phyloP scores from a whole-genome alignment of 2,329 filamentous ascomycete species.

The Achaetomium macrosporum region DNA sequence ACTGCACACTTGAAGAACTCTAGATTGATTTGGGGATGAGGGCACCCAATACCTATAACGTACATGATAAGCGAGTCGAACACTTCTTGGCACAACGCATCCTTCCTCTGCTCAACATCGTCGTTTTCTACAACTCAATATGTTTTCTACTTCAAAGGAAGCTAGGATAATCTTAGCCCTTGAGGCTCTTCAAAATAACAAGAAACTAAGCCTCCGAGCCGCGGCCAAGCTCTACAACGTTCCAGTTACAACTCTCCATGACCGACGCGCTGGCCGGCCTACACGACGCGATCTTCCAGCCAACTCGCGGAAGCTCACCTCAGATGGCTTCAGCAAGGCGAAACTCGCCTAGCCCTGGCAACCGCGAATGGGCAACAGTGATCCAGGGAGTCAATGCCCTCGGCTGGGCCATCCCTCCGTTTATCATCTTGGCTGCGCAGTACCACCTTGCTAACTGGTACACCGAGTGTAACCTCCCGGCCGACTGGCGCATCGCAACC shows the following conservation, averaged over 20 bases:
- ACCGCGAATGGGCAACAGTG: slow-evolving; percentile 12
- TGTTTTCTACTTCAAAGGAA: background rate
- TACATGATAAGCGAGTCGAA: background rate
- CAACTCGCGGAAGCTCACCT: background rate
- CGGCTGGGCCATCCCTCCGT: slow-evolving; percentile 9
- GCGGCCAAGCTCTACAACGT: background rate
- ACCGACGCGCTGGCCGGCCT: background rate
- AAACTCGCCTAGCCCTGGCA: too few species aligned
- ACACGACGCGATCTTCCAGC: background rate
- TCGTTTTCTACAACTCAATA: background rate
- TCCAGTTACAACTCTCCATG: background rate
- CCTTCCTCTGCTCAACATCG: background rate
- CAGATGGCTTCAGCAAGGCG: too few species aligned
- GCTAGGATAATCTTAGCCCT: background rate
- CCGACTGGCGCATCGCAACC: slow-evolving; percentile 5
- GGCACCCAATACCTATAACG: too few species aligned
- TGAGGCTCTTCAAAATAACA: too few species aligned
- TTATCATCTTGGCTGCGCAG: slow-evolving; percentile 5
- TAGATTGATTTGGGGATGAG: too few species aligned
- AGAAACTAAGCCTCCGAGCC: background rate
- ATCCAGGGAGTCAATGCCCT: slow-evolving; percentile 13
- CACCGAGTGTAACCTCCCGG: slow-evolving; percentile 1
- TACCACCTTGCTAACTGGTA: slow-evolving; percentile 7
- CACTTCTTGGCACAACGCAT: background rate
- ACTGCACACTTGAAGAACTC: too few species aligned